phyloP scores from a whole-genome alignment of 495 filamentous ascomycete species.

The Recurvomyces mirabilis region DNA sequence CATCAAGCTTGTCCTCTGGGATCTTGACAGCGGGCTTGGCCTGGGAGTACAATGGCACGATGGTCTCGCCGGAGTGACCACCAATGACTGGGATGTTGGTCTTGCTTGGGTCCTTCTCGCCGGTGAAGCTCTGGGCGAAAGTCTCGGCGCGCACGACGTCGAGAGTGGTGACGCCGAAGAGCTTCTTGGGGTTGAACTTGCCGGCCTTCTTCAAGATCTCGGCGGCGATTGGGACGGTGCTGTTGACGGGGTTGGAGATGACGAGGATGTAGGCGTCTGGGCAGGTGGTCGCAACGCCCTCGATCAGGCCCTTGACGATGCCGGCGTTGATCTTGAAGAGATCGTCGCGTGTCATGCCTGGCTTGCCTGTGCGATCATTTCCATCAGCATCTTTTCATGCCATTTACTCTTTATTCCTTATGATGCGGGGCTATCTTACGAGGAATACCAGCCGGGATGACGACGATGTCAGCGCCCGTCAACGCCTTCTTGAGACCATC shows the following conservation, averaged over 20 bases:
- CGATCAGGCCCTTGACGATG: slow-evolving; percentile 44
- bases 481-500: slow-evolving; percentile 82
- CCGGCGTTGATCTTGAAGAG: slow-evolving; percentile 58
- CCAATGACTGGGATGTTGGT: slow-evolving; percentile 84
- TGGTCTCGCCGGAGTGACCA: slow-evolving; percentile 94
- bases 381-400: neutral
- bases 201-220: slow-evolving; percentile 87
- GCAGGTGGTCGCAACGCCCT: slow-evolving; percentile 71
- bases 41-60: slow-evolving; percentile 94
- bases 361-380: slow-evolving; percentile 58
- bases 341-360: slow-evolving; percentile 97
- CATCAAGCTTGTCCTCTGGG: slow-evolving; percentile 74
- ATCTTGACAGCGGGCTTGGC: slow-evolving; percentile 67
- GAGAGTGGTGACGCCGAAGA: slow-evolving; percentile 96
- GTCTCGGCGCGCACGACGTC: slow-evolving; percentile 97
- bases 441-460: slow-evolving; percentile 96
- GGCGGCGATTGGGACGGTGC: slow-evolving; percentile 92
- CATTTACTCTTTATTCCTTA: neutral
- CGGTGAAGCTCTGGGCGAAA: slow-evolving; percentile 77
- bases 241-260: slow-evolving; percentile 99
- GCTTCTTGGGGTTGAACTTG: slow-evolving; percentile 83
- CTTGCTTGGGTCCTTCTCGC: slow-evolving; percentile 69
- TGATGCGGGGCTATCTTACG: slow-evolving; percentile 44
- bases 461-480: slow-evolving; percentile 83
- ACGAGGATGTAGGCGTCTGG: slow-evolving; percentile 89